Base-by-base conservation (phyloP, 1,139 yeast genomes). In the Chernovozyma aurita region DNA sequence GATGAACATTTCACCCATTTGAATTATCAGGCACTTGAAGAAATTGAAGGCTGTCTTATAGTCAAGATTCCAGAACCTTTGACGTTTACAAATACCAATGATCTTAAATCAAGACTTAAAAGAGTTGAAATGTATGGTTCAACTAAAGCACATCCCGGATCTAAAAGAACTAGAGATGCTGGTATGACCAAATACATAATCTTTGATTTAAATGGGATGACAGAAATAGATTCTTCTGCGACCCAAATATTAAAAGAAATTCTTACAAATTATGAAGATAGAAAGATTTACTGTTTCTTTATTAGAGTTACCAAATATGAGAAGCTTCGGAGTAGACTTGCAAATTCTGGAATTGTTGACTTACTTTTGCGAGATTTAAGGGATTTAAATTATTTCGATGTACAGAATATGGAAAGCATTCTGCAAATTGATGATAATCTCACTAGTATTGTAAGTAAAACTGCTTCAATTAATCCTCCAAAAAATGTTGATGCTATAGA, bases 21-120 rank as follows among this genome's bases (percentile, higher is more conserved):
- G 32, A 68, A 69, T 40, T 50, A 58, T 6, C 60, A 59, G 26
- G 65, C 62, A 2, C 58, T 82, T 24, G 92, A 85, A 51, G 90
- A 86, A 44, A 70, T 86, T 32, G 92, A 85, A 51, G 95, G 95
- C 1, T 85, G 95, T 50, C 65, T 92, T 34, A 83, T 90, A 32
- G 84, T 90, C 24, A 86, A 83, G 47, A 79, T 92, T 28, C 95
- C 97, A 0, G 97, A 92, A 52, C 97, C 97, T 1, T 64, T 92
- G 40, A 87, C 95, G 1, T 92, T 92, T 57, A 88, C 96, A 28
- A 92, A 92, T 53, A 78, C 95, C 14, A 85, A 83, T 41, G 97
- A 90, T 53, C 65, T 92, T 46, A 78, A 85, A 42, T 70, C 82
- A 33, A 65, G 97, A 21, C 65, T 92, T 36, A 73, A 78, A 39